Conservation (phyloP, 2,329 filamentous ascomycete genomes). For the Ascochyta koolunga region DNA sequence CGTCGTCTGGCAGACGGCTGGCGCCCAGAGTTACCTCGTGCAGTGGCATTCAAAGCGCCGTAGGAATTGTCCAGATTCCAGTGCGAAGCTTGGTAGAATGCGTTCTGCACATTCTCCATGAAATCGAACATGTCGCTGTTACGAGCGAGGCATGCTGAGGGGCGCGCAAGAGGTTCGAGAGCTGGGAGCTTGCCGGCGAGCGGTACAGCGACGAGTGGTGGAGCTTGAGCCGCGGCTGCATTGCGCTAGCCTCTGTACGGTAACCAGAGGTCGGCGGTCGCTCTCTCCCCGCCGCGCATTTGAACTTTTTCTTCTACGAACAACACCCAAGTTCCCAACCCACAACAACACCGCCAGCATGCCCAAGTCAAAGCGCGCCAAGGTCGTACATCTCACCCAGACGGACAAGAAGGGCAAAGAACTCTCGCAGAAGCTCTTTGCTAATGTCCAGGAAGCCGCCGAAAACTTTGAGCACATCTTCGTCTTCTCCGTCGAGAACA, state of each 20-base stretch:
- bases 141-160: slow-evolving; percentile 31
- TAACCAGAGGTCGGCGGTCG: slow-evolving; percentile 39
- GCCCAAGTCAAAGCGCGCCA: slow-evolving; percentile 95
- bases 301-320: slow-evolving; percentile 29
- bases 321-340: slow-evolving; percentile 19
- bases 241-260: slow-evolving; percentile 24
- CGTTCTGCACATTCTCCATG: slow-evolving; percentile 94
- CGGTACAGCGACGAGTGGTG: slow-evolving; percentile 13
- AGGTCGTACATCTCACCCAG: slow-evolving; percentile 87
- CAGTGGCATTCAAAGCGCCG: slow-evolving; percentile 80
- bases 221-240: slow-evolving; percentile 32
- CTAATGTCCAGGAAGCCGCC: slow-evolving; percentile 83
- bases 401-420: slow-evolving; percentile 95
- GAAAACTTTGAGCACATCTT: slow-evolving; percentile 89
- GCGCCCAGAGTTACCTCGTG: slow-evolving; percentile 65
- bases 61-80: slow-evolving; percentile 96
- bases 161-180: background rate
- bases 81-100: slow-evolving; percentile 83
- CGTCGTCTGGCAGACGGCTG: slow-evolving; percentile 13
- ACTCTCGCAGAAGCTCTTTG: slow-evolving; percentile 82
- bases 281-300: slow-evolving; percentile 38
- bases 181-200: slow-evolving; percentile 9
- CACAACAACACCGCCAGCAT: slow-evolving; percentile 59
- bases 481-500: slow-evolving; percentile 93
- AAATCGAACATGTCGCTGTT: slow-evolving; percentile 80